Conservation (phyloP, 306 rosid species). For the Cucumis sativus region Cucumber_9930_V3 NC_026657.2:30201501-30202000, state of each 20-base stretch:
- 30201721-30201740: constrained; percentile 14
- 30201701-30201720: constrained; percentile 23
- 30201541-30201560: too few relatives aligned
- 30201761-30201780: constrained; percentile 11
- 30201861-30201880: constrained; percentile 11
- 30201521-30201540: too few relatives aligned
- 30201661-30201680: constrained; percentile 20
- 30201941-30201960: constrained; percentile 47
- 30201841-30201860: constrained; percentile 30
- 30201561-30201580: too few relatives aligned
- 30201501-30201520: too few relatives aligned
- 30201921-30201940: constrained; percentile 26
- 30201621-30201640: constrained; percentile 30
- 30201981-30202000: background rate
- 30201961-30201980: constrained; percentile 24
- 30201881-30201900: constrained; percentile 19
- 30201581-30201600: too few relatives aligned
- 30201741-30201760: constrained; percentile 1
- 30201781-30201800: constrained; percentile 10
- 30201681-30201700: constrained; percentile 13
- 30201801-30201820: constrained; percentile 30
- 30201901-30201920: constrained; percentile 24
- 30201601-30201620: constrained; percentile 11
- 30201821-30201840: constrained; percentile 52
- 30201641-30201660: constrained; percentile 38